phyloP scores from a whole-genome alignment of 257 asterid genomes.

The Orobanche coerulescens region DNA sequence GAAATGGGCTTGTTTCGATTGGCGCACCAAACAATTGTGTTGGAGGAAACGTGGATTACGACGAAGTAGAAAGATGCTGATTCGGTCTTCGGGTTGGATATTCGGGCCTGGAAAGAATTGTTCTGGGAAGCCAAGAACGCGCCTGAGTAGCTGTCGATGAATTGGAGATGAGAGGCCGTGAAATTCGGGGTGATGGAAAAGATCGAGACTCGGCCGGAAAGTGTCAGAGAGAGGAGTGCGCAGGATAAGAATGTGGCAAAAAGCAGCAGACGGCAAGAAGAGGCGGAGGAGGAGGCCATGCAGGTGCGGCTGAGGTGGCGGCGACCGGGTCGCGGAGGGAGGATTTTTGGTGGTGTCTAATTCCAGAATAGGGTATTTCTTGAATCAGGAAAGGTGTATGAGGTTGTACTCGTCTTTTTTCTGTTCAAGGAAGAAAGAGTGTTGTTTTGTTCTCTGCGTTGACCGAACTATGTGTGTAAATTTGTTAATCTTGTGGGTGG shows the following conservation, averaged over 20 bases:
- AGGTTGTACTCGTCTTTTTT: too few relatives aligned
- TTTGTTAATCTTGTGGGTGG: too few relatives aligned
- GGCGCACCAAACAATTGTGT: conserved; percentile 27
- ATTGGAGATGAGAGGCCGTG: conserved; percentile 22
- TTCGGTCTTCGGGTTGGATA: conserved; percentile 9
- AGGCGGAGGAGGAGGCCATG: conserved; percentile 25
- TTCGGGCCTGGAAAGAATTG: conserved; percentile 31
- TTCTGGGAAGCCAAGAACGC: conserved; percentile 26
- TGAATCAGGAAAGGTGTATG: too few relatives aligned
- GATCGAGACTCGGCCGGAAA: conserved; percentile 19
- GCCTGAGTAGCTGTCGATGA: conserved; percentile 23
- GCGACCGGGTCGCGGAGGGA: too few relatives aligned
- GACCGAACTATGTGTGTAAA: too few relatives aligned
- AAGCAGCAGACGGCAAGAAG: not conserved
- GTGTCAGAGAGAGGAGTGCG: not conserved
- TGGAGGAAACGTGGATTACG: conserved; percentile 21
- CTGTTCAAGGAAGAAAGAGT: too few relatives aligned
- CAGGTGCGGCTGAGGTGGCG: conserved; percentile 3
- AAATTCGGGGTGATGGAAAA: conserved; percentile 21
- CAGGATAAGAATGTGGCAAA: not conserved
- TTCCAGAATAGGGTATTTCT: too few relatives aligned
- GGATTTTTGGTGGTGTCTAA: too few relatives aligned
- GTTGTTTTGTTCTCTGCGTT: too few relatives aligned
- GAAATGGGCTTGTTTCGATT: conserved; percentile 29
- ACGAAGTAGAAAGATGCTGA: conserved; percentile 16